Conservation (phyloP, 2,329 filamentous ascomycete species). For the Aschersonia sp. region DNA sequence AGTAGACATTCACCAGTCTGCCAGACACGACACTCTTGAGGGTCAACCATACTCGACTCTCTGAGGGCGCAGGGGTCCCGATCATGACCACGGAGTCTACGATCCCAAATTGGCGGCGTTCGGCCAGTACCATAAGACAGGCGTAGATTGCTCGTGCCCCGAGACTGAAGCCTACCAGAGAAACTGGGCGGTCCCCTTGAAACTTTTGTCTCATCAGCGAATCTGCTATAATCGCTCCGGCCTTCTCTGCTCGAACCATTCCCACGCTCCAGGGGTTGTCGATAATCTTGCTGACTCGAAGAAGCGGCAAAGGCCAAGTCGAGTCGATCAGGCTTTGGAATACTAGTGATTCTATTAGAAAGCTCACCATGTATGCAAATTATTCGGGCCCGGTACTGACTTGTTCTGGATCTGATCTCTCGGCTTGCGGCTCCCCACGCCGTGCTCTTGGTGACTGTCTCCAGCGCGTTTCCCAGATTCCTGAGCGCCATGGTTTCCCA, state of each 20-base stretch:
- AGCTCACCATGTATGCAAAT: not conserved
- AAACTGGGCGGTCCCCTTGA: constrained; percentile 70
- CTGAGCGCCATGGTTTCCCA: constrained; percentile 71
- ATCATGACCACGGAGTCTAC: constrained; percentile 79
- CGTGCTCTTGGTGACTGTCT: constrained; percentile 60
- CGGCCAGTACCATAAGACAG: constrained; percentile 66
- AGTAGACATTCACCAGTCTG: constrained; percentile 81
- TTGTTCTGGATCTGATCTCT: constrained; percentile 29
- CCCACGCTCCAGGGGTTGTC: constrained; percentile 72
- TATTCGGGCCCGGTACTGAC: constrained; percentile 19
- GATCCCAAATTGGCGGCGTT: constrained; percentile 69
- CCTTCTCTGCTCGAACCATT: constrained; percentile 64
- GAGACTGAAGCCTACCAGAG: constrained; percentile 68
- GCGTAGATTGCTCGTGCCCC: constrained; percentile 73
- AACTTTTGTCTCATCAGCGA: constrained; percentile 61
- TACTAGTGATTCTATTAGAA: constrained; percentile 16
- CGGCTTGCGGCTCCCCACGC: constrained; percentile 62
- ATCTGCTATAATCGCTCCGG: constrained; percentile 58
- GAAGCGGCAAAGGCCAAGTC: constrained; percentile 45
- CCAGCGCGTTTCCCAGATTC: constrained; percentile 65
- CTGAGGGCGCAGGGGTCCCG: constrained; percentile 64
- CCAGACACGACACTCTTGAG: constrained; percentile 69
- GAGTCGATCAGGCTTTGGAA: constrained; percentile 42
- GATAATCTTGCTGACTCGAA: constrained; percentile 58
- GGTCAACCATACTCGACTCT: constrained; percentile 58